Base-by-base conservation (phyloP, 768 basidiomycete genomes). In the Panus rudis region DNA sequence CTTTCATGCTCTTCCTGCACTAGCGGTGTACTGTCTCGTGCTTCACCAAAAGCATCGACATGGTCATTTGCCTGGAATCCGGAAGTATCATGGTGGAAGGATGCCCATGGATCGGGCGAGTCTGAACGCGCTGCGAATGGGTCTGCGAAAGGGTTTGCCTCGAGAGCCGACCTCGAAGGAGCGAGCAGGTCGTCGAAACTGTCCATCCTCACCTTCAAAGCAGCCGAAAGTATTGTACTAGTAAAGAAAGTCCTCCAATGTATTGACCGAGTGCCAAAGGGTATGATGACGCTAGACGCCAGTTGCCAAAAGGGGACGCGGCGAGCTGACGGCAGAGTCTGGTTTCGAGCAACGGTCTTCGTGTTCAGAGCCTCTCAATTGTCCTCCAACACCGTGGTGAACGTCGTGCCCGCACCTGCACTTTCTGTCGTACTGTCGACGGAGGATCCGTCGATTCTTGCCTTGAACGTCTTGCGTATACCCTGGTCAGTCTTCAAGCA, bases 101-200 rank as follows among this genome's bases (percentile, higher is more conserved):
- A 74, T 4, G 81, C 67, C 85, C 85, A 89, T 51, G 85, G 85
- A 60, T 88, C 85, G 32, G 83, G 81, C 16, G 84, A 85, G 50
- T 63, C 57, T 17, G 83, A 78, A 32, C 84, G 73, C 45, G 74
- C 73, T n/a, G 72, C 66, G 52, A 85, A 86, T 4, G 81, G 81
- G 57, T 84, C 78, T 28, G 77, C 77, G 47, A 89, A 88, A 0
- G 85, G 85, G 52, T 88, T 87, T 44, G 78, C 72, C 57, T 84
- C 81, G n/a, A 86, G 66, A 28, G 66, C 71, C 52, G 63, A 68
- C 52, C 76, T 73, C 21, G 82, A 80, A 14, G 66, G 68, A 10
- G 50, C 48, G 26, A 89, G 71, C 37, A 89, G 61, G 62, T 89
- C 85, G 66, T 88, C 85, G 60, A 89, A 89, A 54, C 74, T 67